phyloP scores from a whole-genome alignment of 371 early-diverging fungal species.

The Haplosporangium sp. region DNA sequence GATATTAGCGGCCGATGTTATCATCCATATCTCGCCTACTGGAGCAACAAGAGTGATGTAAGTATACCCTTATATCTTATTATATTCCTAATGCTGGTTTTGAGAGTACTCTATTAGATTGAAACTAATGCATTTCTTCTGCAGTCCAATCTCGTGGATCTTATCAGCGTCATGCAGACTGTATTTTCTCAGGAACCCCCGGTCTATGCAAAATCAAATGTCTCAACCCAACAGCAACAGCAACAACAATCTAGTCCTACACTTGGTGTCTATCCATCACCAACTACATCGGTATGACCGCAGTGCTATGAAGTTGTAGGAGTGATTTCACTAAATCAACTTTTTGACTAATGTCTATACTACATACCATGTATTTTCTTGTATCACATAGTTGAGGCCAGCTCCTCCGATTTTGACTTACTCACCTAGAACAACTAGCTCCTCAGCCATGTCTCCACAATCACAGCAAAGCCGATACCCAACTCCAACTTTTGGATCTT shows the following conservation, averaged over 20 bases:
- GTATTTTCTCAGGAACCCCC: constrained; percentile 85
- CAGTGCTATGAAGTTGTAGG: not conserved
- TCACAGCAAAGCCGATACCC: constrained; percentile 58
- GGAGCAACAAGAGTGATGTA: constrained; percentile 56
- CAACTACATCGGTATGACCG: constrained; percentile 37
- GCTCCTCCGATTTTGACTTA: constrained; percentile 40
- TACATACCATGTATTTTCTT: not conserved
- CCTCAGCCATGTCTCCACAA: constrained; percentile 20
- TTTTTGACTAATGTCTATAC: not conserved
- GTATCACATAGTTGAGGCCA: constrained; percentile 20
- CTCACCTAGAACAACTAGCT: constrained; percentile 40
- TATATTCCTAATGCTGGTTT: not conserved
- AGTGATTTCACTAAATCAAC: not conserved
- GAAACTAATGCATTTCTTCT: not conserved
- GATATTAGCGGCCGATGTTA: constrained; percentile 86
- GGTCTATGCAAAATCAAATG: constrained; percentile 76
- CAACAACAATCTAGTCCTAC: constrained; percentile 39
- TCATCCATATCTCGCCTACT: constrained; percentile 84
- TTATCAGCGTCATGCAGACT: constrained; percentile 76
- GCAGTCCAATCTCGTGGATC: constrained; percentile 68
- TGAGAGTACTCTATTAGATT: not conserved
- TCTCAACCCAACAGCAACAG: constrained; percentile 24
- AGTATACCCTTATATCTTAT: constrained; percentile 23
- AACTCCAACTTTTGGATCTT: constrained; percentile 34
- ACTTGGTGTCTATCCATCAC: constrained; percentile 41